Base-by-base conservation (phyloP, 106 monocot genomes). In the Allium sativum region DNA sequence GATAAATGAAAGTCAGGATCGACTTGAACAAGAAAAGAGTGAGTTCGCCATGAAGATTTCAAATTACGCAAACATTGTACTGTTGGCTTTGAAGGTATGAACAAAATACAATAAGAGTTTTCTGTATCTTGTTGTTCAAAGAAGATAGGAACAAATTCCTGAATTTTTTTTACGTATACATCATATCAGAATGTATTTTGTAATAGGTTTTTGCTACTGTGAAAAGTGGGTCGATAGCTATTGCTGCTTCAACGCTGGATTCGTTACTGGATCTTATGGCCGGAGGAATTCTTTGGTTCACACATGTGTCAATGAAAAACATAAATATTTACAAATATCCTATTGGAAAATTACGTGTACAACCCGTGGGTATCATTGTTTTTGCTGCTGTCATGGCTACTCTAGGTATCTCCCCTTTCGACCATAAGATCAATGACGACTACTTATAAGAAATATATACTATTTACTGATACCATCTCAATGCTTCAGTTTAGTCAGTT, bases 301-400 rank as follows among this genome's bases (percentile, higher is more conserved):
- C 95, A 7, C 87, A 96, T 70, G 18, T 96, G 50, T 81, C 84
- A 0, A 96, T 90, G 95, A 96, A 96, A 69, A 90, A 45, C 20
- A 74, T 87, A 42, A 96, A 90, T 58, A 65, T 96, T 13, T 90
- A 96, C 58, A 74, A 82, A 57, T 90, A 84, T 59, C 95, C 95
- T n/a, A 96, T 96, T 54, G 90, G 95, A 17, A 96, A 96, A 17
- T 69, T 96, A 14, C 87, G 95, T 5, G 77, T 96, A 45, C 95
- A 90, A 44, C 95, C 95, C 8, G 95, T 96, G 1, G 95, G 95
- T 16, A 90, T 96, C 74, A 80, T 96, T 14, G 68, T 96, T 12
- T 96, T 96, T 76, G 95, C 95, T 69, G 95, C 90, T 52, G 48
- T 90, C 53, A 96, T 96, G 95, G 90, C 95, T 58, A 96, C 90